These are phyloP conservation scores for Podila clonocystis DNA, from an alignment of 192 early-diverging fungal species.

Conservation along the genomic window DNA sequence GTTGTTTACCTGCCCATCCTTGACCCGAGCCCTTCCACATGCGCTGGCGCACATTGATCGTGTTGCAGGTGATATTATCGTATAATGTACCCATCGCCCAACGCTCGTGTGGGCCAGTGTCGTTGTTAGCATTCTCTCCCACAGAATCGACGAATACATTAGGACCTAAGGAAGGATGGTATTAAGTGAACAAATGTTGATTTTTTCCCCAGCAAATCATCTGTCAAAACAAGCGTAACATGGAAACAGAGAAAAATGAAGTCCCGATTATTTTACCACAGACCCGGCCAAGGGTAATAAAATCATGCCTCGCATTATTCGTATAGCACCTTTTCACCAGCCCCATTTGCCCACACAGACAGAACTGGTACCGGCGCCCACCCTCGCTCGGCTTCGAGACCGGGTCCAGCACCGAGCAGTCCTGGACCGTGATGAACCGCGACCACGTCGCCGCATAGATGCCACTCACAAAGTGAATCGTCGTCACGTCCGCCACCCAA, in stretches of 20 bases:
- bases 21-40: conserved; percentile 22
- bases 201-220: neutral
- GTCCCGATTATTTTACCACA: conserved; percentile 13
- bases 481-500: conserved; percentile 23
- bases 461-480: conserved; percentile 18
- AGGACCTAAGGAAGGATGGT: conserved; percentile 6
- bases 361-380: conserved; percentile 19
- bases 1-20: conserved; percentile 18
- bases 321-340: conserved; percentile 19
- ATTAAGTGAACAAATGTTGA: too few relatives aligned
- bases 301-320: conserved; percentile 25
- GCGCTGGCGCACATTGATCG: conserved; percentile 17
- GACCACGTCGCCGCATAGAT: conserved; percentile 19
- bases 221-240: neutral
- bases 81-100: conserved; percentile 28
- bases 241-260: neutral
- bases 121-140: conserved; percentile 17
- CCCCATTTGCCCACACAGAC: conserved; percentile 22
- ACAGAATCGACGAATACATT: conserved; percentile 24
- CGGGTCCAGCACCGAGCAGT: conserved; percentile 15
- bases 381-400: conserved; percentile 20
- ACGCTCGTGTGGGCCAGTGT: conserved; percentile 24
- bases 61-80: conserved; percentile 22
- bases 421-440: conserved; percentile 18
- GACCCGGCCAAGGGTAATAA: conserved; percentile 13